Percentiles rank a stretch among this genome's conserved stretches.
These are phyloP conservation scores for Cyphellophora attinorum DNA, from an alignment of 2,329 filamentous ascomycete genomes.

Conservation along the genomic window DNA sequence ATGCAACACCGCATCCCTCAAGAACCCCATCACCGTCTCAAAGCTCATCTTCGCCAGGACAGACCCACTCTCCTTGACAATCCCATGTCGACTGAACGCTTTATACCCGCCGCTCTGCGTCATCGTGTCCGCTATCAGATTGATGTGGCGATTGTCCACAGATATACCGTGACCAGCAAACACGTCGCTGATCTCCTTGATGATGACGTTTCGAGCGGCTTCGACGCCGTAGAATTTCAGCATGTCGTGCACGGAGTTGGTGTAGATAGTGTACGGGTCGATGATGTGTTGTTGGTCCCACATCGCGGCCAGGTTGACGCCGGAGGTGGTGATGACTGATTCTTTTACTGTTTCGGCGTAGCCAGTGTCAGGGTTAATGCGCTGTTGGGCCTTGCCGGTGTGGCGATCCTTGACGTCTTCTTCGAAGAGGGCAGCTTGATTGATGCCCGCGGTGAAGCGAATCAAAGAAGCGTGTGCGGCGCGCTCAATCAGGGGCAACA, in stretches of 20 bases:
- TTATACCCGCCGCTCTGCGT: slow-evolving; percentile 84
- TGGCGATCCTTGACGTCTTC: slow-evolving; percentile 43
- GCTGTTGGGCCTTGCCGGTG: slow-evolving; percentile 39
- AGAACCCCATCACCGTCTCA: slow-evolving; percentile 89
- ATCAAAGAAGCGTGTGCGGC: slow-evolving; percentile 71
- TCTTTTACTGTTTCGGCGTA: slow-evolving; percentile 41
- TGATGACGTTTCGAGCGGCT: slow-evolving; percentile 77
- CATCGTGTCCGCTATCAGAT: slow-evolving; percentile 95
- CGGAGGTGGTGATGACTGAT: slow-evolving; percentile 52
- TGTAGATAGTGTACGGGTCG: slow-evolving; percentile 75
- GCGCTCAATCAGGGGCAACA: slow-evolving; percentile 80
- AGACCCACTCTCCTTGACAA: slow-evolving; percentile 68
- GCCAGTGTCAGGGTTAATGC: slow-evolving; percentile 36
- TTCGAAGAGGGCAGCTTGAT: slow-evolving; percentile 58
- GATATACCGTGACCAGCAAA: slow-evolving; percentile 86
- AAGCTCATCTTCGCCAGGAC: slow-evolving; percentile 99
- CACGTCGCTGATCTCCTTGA: slow-evolving; percentile 73
- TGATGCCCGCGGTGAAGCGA: slow-evolving; percentile 73
- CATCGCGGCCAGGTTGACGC: slow-evolving; percentile 85
- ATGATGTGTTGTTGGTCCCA: slow-evolving; percentile 77
- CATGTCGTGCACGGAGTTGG: slow-evolving; percentile 86
- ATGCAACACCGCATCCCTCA: slow-evolving; percentile 84
- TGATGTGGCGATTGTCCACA: slow-evolving; percentile 86
- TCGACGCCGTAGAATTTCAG: slow-evolving; percentile 84
- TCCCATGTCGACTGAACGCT: slow-evolving; percentile 83